These are phyloP conservation scores for Anthostomella pinea DNA, from an alignment of 2,329 filamentous ascomycete species.

Conservation along the genomic window DNA sequence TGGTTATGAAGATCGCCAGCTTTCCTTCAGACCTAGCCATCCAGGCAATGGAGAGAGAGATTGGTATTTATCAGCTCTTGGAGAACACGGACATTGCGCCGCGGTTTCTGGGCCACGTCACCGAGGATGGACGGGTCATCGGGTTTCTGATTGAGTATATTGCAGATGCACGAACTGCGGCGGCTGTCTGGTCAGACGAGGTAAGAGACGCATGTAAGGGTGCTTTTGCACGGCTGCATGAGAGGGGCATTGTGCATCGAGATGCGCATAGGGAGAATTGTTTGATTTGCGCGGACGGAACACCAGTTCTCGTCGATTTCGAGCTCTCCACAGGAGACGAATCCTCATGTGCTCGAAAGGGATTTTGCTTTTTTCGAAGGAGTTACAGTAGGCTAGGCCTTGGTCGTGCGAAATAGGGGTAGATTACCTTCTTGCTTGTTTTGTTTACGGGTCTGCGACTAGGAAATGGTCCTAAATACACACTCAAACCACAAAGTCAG, in stretches of 20 bases:
- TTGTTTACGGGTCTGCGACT: too few species aligned
- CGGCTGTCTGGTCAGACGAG: background rate
- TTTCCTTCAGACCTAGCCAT: conserved; percentile 3
- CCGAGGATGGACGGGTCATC: conserved; percentile 5
- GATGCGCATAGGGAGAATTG: conserved; percentile 6
- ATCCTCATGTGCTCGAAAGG: too few species aligned
- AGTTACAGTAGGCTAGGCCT: too few species aligned
- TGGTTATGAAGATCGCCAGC: conserved; percentile 6
- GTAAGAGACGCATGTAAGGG: background rate
- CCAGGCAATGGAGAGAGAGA: background rate
- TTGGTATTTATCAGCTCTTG: background rate
- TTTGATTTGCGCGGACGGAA: conserved; percentile 2
- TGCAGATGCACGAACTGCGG: background rate
- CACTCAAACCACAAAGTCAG: too few species aligned
- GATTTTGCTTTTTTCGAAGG: too few species aligned
- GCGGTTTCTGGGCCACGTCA: conserved; percentile 8
- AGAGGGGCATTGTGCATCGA: background rate
- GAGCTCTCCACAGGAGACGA: too few species aligned
- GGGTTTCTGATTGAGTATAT: conserved; percentile 7
- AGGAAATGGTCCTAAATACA: too few species aligned
- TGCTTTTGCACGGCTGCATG: background rate
- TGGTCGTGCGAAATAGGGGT: too few species aligned
- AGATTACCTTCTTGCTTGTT: too few species aligned
- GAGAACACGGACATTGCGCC: background rate
- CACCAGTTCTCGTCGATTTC: too few species aligned